A percentile compares a stretch with the other conserved stretches of the same genome.
Evolutionary conservation across 768 basidiomycete genomes (phyloP).

Genomic region (Rhizopogon rudus): DNA sequence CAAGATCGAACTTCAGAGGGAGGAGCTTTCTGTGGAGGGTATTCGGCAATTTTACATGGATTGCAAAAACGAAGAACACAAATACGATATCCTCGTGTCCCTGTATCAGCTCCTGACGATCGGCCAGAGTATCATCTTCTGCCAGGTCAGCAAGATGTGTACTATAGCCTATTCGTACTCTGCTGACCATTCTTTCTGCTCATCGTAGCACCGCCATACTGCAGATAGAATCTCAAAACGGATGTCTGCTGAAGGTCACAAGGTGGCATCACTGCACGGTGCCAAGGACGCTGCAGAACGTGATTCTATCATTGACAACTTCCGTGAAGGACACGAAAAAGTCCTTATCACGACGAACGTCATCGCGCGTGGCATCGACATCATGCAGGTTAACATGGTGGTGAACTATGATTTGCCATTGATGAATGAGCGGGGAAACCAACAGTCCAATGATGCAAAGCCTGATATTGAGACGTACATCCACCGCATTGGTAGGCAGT

Average conservation of each 20-base stretch:
- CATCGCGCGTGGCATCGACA: conserved; percentile 96
- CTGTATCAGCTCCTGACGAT: conserved; percentile 89
- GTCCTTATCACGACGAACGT: conserved; percentile 99
- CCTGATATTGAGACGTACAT: conserved; percentile 98
- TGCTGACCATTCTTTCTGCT: neutral
- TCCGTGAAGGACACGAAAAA: conserved; percentile 95
- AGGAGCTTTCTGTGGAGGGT: conserved; percentile 89
- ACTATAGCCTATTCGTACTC: neutral
- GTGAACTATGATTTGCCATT: conserved; percentile 97
- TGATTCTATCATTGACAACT: conserved; percentile 89
- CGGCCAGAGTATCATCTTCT: conserved; percentile 98
- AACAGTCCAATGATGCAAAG: conserved; percentile 41
- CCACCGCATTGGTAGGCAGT: conserved; percentile 83
- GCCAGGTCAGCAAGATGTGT: conserved; percentile 54
- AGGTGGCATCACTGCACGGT: conserved; percentile 94
- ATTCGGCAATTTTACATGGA: conserved; percentile 99
- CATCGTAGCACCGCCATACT: conserved; percentile 72
- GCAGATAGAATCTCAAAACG: conserved; percentile 89
- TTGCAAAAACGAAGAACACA: conserved; percentile 84
- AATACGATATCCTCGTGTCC: conserved; percentile 92
- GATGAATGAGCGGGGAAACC: conserved; percentile 61
- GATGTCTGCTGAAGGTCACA: conserved; percentile 92
- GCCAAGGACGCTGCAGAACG: conserved; percentile 88
- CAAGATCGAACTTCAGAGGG: conserved; percentile 92
- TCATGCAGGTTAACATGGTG: conserved; percentile 99